Evolutionary conservation across 768 basidiomycete species (phyloP).

Genomic region (Porphyrellus cyaneotinctus): DNA sequence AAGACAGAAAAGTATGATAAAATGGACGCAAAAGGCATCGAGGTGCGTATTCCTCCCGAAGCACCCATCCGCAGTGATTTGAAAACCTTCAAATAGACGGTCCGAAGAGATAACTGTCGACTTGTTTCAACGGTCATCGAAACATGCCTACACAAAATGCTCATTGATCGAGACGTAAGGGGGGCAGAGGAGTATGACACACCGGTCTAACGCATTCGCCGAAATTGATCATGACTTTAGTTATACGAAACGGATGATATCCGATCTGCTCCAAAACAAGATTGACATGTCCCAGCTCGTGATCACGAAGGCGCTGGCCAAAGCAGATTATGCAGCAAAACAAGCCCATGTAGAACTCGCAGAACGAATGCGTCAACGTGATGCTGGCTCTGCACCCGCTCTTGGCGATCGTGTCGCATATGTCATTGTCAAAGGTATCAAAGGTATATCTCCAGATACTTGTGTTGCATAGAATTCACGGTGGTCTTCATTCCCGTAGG

Average conservation of each 20-base stretch:
- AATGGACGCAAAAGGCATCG: conserved; percentile 99
- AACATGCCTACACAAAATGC: conserved; percentile 96
- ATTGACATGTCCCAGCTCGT: conserved; percentile 99
- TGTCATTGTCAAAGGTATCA: conserved; percentile 95
- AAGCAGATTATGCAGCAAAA: conserved; percentile 89
- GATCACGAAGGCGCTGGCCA: conserved; percentile 95
- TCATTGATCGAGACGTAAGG: conserved; percentile 91
- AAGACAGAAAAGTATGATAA: conserved; percentile 94
- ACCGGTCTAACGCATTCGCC: conserved; percentile 5
- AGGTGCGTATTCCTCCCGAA: conserved; percentile 49
- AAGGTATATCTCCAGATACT: conserved; percentile 49
- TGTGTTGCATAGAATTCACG: background rate
- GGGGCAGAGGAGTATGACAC: conserved; percentile 81
- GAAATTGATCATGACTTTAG: conserved; percentile 39
- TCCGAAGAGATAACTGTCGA: conserved; percentile 97
- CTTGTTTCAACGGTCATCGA: conserved; percentile 97
- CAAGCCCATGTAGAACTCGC: conserved; percentile 97
- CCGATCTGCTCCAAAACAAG: conserved; percentile 93
- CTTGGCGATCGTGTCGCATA: conserved; percentile 98
- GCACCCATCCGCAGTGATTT: background rate
- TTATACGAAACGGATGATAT: conserved; percentile 90
- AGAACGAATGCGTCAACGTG: conserved; percentile 92
- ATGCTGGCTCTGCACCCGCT: conserved; percentile 96
- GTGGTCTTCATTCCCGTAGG: conserved; percentile 39
- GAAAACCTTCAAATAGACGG: conserved; percentile 56